Conservation (phyloP, 768 basidiomycete genomes). For the Tulasnella sp. region DNA sequence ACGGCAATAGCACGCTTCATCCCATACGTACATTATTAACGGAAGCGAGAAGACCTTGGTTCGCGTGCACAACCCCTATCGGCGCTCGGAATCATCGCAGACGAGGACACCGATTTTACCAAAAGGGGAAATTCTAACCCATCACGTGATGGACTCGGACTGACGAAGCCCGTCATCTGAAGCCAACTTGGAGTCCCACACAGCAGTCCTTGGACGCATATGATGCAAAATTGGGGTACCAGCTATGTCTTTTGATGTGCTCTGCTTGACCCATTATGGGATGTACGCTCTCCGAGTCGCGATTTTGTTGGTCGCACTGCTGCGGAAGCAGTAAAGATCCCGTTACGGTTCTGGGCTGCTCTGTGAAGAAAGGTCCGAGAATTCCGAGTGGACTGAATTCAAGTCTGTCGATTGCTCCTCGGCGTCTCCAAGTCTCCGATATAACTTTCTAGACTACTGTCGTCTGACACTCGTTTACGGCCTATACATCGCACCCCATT, state of each 20-base stretch:
- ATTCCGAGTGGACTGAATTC: neutral
- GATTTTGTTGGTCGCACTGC: neutral
- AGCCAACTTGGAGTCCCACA: neutral
- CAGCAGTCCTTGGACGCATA: neutral
- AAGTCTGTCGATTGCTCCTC: neutral
- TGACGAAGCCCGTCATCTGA: neutral
- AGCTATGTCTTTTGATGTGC: too few species aligned
- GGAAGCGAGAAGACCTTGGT: neutral
- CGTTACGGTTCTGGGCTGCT: neutral
- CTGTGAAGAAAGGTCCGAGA: neutral
- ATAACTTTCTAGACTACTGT: too few species aligned
- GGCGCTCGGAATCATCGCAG: neutral
- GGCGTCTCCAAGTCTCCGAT: neutral
- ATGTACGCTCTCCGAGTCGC: neutral
- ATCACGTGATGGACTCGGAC: neutral
- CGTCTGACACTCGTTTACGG: neutral
- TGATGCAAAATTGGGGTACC: neutral
- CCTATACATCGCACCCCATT: neutral
- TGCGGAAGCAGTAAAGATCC: neutral
- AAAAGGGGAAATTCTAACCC: neutral
- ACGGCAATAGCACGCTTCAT: neutral
- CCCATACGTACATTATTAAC: too few species aligned
- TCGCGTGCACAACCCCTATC: neutral
- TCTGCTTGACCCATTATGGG: too few species aligned
- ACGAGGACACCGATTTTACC: neutral